Base-by-base conservation (phyloP, 2,329 filamentous ascomycete species). In the Cyclaneusma minus region DNA sequence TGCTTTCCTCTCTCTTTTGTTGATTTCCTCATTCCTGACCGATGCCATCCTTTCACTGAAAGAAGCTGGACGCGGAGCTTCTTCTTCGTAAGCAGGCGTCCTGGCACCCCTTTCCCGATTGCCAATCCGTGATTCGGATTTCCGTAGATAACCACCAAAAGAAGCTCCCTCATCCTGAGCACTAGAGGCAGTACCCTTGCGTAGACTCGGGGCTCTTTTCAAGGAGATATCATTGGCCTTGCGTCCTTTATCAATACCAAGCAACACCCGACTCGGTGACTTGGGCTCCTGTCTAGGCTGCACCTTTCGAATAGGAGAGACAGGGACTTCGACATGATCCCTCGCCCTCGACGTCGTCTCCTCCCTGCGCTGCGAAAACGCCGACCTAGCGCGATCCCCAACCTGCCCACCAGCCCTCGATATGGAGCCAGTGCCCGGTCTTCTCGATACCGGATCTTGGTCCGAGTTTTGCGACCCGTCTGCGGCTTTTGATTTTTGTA, bases 241-340 rank as follows among this genome's bases (percentile, higher is more conserved):
- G 18, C 85, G 56, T 1, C 83, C 84, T 47, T 92, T 91, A 51
- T 93, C 85, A 34, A 95, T 91, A 4, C 89, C 87, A 10, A 95
- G 51, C 11, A 83, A 52, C 9, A 89, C 68, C 33, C 85, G 65
- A 28, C 77, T 77, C 1, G 89, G 87, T 2, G 85, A 94, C 14
- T 64, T 69, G 18, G 71, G 73, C 9, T 67, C 56, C 10, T 56
- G 43, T 2, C 59, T 45, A 9, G 57, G 50, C 48, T 61, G 52
- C 40, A 58, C 38, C 55, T 69, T 49, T 54, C 63, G 75, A 4
- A 87, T 78, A 1, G 84, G 68, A 6, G 71, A 76, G 3, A 66
- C 69, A 2, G 83, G 83, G 9, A 95, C 78, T 48, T 92, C 45
- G 17, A 37, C 33, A 35, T 53, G 51, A 26, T 50, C 46, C 21